These are phyloP conservation scores for Marsdenia floribunda DNA, from an alignment of 257 asterid genomes.

Conservation along the genomic window DNA sequence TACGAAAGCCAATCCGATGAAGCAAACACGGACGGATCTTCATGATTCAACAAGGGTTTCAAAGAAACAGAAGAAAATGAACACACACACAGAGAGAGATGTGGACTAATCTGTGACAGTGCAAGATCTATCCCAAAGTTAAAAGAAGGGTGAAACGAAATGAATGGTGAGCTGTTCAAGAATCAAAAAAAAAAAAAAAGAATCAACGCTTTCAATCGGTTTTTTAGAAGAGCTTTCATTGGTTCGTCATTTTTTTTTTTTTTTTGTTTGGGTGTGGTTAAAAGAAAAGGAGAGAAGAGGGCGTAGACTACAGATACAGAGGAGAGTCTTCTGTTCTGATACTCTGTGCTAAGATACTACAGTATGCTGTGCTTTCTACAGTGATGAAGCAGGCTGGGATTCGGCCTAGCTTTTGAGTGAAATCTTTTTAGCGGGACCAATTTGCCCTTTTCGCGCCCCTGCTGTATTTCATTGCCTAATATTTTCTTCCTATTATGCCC, in stretches of 20 bases:
- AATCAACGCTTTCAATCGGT: not conserved
- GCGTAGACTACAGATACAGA: not conserved
- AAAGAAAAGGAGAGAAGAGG: not conserved
- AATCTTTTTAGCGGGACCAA: conserved; percentile 23
- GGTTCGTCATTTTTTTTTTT: not conserved
- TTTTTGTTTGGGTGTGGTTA: too few relatives aligned
- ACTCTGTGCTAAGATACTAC: not conserved
- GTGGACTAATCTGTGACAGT: not conserved
- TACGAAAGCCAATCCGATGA: not conserved
- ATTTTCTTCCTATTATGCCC: too few relatives aligned
- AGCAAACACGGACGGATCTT: conserved; percentile 11
- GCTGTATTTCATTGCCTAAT: not conserved
- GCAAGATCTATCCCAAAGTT: conserved; percentile 13
- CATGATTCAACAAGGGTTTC: conserved; percentile 11
- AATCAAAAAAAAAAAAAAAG: too few relatives aligned
- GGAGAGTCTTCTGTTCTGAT: not conserved
- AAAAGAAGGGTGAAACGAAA: not conserved
- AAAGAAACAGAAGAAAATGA: not conserved
- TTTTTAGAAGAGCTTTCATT: conserved; percentile 5
- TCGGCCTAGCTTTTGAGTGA: conserved; percentile 34
- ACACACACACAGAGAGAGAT: not conserved
- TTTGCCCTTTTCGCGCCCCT: conserved; percentile 24
- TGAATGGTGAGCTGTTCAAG: not conserved
- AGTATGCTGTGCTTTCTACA: conserved; percentile 25
- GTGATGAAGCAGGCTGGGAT: conserved; percentile 25